Conservation (phyloP, 2,329 filamentous ascomycete species). For the Hypoxylon sp. region DNA sequence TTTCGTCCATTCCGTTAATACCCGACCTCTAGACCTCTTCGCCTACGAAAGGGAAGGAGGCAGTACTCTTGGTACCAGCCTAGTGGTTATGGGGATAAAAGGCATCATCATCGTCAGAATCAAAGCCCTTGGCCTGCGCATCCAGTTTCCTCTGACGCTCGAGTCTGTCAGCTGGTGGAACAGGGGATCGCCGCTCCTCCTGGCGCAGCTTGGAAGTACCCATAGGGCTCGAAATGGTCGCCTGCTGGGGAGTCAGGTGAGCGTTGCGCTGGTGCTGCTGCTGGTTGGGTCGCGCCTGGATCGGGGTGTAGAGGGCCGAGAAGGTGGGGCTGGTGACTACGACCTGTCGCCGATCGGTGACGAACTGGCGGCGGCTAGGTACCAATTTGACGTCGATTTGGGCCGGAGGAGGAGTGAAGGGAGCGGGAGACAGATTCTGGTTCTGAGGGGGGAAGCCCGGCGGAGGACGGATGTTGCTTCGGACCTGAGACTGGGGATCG, state of each 20-base stretch:
- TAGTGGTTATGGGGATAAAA: conserved; percentile 7
- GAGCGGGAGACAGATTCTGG: neutral
- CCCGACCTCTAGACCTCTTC: neutral
- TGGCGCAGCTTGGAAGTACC: neutral
- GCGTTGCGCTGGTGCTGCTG: neutral
- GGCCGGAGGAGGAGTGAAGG: neutral
- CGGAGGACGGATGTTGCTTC: neutral
- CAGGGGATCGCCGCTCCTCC: neutral
- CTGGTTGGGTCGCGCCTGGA: conserved; percentile 5
- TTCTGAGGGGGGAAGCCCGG: neutral
- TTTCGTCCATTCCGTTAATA: neutral
- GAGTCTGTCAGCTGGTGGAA: neutral
- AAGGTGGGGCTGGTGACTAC: conserved; percentile 21
- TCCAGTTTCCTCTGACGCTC: conserved; percentile 13
- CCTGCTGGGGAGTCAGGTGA: neutral
- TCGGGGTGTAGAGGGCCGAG: conserved; percentile 1
- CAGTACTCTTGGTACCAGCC: neutral
- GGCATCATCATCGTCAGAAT: conserved; percentile 7
- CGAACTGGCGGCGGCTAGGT: conserved; percentile 12
- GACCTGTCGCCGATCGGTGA: conserved; percentile 16
- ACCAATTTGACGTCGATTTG: neutral
- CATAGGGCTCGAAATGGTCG: neutral
- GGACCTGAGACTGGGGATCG: neutral
- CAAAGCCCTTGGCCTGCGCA: conserved; percentile 22
- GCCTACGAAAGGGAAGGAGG: neutral